Evolutionary conservation across 192 early-diverging fungal species (phyloP), one percentile per base, ranked within the genome.

Genomic region (Gonapodya prolifera): DNA sequence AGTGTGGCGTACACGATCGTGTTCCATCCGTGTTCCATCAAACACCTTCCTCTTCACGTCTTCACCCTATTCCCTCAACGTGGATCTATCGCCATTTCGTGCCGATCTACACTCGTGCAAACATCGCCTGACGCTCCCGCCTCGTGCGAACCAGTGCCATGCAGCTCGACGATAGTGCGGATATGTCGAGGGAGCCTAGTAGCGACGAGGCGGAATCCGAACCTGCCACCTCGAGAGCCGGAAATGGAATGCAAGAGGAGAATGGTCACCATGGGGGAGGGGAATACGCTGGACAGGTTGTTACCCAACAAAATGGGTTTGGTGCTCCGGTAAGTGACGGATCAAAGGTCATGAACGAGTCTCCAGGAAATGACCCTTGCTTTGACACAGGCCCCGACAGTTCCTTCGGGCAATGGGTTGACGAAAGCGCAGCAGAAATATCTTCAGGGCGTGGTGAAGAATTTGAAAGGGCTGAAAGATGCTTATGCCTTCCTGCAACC

Each of bases 401-500:
- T 61, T 16, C 45, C 45, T 8, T 16, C 45, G 8, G 45, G 45
- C 45, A 61, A 61, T 23, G 45, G 45, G 45, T 23, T 61, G 8
- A 61, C 89, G 69, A 88, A 89, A 75, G 92, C 94, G 69, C 94
- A 97, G 82, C 82, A 92, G 75, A 96, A 95, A 80, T 94, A 91
- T 80, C 92, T 91, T 82, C 83, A 80, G 13, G 89, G 91, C 18
- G 90, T 94, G 78, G 81, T 96, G 32, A 88, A 88, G 34, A 85
- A 87, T 2, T 81, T 95, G 35, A 93, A 94, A 76, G 86, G 89
- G 69, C 91, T 94, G 76, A 91, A 93, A 78, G 93, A 95, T 71
- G 92, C 94, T 1, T 87, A 85, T 2, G 90, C 92, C n/a, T 99
- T 99, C 81, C 85, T 95, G 32, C 80, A 90, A 70, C 94, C 93